Percentiles rank a stretch among this genome's conserved stretches.
Evolutionary conservation across 2,329 filamentous ascomycete species (phyloP).

Genomic region (Lomentospora prolificans): DNA sequence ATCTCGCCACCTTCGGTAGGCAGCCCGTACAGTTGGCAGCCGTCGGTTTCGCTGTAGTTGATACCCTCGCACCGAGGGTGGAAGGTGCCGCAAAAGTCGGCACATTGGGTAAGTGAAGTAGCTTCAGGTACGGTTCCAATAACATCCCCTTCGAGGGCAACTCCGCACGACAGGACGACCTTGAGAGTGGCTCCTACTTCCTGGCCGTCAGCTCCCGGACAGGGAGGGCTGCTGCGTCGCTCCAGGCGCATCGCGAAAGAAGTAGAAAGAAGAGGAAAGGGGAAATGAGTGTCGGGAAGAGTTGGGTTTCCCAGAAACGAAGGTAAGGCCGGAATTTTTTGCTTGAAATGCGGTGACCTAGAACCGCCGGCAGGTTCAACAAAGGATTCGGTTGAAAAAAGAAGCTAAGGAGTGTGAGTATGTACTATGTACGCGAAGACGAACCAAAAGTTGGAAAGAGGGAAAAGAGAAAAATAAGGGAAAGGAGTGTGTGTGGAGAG

Average conservation of each 20-base stretch:
- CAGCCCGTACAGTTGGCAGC: conserved; percentile 1
- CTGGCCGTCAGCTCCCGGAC: conserved; percentile 8
- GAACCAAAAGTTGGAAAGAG: not conserved
- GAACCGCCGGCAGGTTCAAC: not conserved
- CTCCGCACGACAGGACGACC: conserved; percentile 6
- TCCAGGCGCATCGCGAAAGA: conserved; percentile 4
- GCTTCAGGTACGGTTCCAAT: not conserved
- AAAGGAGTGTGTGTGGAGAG: not conserved
- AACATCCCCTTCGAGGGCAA: conserved; percentile 5
- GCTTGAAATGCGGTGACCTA: not conserved
- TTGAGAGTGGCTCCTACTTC: conserved; percentile 1
- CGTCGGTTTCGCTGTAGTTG: conserved; percentile 4
- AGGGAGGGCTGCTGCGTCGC: conserved; percentile 8
- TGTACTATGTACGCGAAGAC: not conserved
- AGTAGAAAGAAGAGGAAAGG: not conserved
- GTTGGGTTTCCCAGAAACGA: not conserved
- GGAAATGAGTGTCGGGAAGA: not conserved
- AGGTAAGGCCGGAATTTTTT: not conserved
- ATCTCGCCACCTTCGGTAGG: not conserved
- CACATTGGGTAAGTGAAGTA: conserved; percentile 1
- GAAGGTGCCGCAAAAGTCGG: conserved; percentile 8
- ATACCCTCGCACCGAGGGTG: conserved; percentile 9
- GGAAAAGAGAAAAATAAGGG: conserved; percentile 1
- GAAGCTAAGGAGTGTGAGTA: not conserved
- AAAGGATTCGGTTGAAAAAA: not conserved